Evolutionary conservation across 2,329 filamentous ascomycete genomes (phyloP), one percentile per base, ranked within the genome.

Genomic region (Paraconiothyrium brasiliense): DNA sequence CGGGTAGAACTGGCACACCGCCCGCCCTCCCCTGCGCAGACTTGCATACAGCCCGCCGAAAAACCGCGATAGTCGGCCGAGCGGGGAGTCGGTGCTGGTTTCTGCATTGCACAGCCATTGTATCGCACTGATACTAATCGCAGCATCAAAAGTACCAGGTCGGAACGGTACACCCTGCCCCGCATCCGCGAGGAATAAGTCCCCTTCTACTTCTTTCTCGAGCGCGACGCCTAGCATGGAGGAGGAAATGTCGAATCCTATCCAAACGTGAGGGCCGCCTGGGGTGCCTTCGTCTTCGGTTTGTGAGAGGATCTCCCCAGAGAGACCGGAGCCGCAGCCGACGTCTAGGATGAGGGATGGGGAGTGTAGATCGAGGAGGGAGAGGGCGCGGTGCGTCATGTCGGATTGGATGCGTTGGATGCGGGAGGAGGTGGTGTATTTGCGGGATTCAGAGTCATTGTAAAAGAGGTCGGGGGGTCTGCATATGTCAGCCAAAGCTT

Each of bases 91-190:
- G 54, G 96, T 93, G 74, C 88, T 92, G 62, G 87, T 92, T 78
- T 98, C 95, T 44, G 94, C 95, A 78, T 97, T 98, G 79, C 95
- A 99, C 34, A 99, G 85, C 95, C 95, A 99, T 79, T 99, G 95
- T n/a, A 99, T 91, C 0, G 95, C 95, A 69, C 89, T 93, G 76
- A 99, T 98, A 73, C 90, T 93, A 71, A 99, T 93, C 24, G 95
- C 95, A 0, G 94, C 95, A 77, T 99, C 95, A 75, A 99, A 99
- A 0, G 90, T 88, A 35, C 95, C 95, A 0, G 95, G 88, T 16
- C 95, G 89, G 78, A 99, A 99, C 0, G 95, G 95, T 0, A 99
- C 88, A 1, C 95, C 95, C 75, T 99, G 95, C 0, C 95, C 95
- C 54, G 97, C 97, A 74, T 99, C 95, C 3, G 93, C 92, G 0